A percentile compares a stretch with the other conserved stretches of the same genome.
Conservation (phyloP, 176 grass and related monocot genomes). For the Aegilops tauschii region DNA sequence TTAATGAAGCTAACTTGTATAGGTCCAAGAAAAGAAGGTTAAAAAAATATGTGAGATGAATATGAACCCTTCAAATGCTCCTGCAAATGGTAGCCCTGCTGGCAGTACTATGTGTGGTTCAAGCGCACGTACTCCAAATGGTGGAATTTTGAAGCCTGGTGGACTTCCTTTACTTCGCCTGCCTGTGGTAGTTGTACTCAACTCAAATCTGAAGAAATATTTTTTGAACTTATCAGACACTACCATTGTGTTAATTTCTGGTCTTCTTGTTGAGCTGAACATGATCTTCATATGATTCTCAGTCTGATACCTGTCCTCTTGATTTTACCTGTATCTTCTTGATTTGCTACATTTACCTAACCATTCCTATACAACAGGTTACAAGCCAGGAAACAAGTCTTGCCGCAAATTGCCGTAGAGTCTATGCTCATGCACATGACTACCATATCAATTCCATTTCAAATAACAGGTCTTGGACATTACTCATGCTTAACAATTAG, state of each 20-base stretch:
- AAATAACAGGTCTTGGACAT: conserved; percentile 77
- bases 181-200: conserved; percentile 88
- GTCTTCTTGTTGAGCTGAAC: background rate
- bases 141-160: conserved; percentile 39
- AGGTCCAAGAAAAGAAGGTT: conserved; percentile 99
- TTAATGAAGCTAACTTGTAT: conserved; percentile 25
- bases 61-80: conserved; percentile 54
- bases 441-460: conserved; percentile 99
- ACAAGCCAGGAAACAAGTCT: conserved; percentile 75
- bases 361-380: conserved; percentile 38
- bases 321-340: conserved; percentile 22
- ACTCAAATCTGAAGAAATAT: conserved; percentile 19
- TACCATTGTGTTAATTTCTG: conserved; percentile 16
- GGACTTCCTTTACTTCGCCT: conserved; percentile 62
- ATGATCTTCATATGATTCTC: conserved; percentile 13
- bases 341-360: conserved; percentile 7
- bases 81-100: conserved; percentile 55
- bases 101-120: conserved; percentile 25
- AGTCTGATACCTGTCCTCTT: background rate
- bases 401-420: conserved; percentile 72
- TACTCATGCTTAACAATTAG: conserved; percentile 6
- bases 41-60: conserved; percentile 89
- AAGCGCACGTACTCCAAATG: conserved; percentile 49
- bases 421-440: conserved; percentile 96
- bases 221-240: background rate